phyloP scores from a whole-genome alignment of 1,284 basidiomycete genomes.

The Ceratobasidium sp. region DNA sequence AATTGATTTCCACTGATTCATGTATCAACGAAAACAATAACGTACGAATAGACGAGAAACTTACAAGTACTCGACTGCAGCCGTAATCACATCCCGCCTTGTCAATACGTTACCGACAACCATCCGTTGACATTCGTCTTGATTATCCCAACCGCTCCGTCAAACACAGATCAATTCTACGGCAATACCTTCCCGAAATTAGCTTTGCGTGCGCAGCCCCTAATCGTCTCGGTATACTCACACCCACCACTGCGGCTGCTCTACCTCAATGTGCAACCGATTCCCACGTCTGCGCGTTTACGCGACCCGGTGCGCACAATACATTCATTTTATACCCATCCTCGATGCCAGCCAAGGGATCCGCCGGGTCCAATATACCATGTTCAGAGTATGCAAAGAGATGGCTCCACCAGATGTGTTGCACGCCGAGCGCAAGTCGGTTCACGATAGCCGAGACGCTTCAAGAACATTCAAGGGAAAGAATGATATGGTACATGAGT shows the following conservation, averaged over 20 bases:
- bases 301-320: conserved; percentile 78
- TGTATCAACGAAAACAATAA: conserved; percentile 43
- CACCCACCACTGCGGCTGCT: conserved; percentile 84
- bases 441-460: conserved; percentile 74
- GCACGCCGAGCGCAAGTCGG: conserved; percentile 76
- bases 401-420: conserved; percentile 82
- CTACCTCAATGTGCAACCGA: conserved; percentile 89
- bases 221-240: conserved; percentile 78
- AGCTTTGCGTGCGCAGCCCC: conserved; percentile 73
- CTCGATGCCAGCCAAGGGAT: conserved; percentile 67
- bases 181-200: conserved; percentile 75
- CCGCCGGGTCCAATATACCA: conserved; percentile 71
- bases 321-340: conserved; percentile 64
- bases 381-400: conserved; percentile 82
- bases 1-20: conserved; percentile 80
- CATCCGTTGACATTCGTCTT: conserved; percentile 84
- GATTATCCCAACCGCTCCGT: conserved; percentile 76
- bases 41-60: conserved; percentile 52
- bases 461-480: too few species aligned
- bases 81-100: conserved; percentile 81
- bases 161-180: conserved; percentile 81
- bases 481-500: too few species aligned
- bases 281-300: conserved; percentile 77
- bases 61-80: conserved; percentile 78
- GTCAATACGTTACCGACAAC: conserved; percentile 93